Base-by-base conservation (phyloP, 2,329 filamentous ascomycete species). In the Chlorencoelia australis region DNA sequence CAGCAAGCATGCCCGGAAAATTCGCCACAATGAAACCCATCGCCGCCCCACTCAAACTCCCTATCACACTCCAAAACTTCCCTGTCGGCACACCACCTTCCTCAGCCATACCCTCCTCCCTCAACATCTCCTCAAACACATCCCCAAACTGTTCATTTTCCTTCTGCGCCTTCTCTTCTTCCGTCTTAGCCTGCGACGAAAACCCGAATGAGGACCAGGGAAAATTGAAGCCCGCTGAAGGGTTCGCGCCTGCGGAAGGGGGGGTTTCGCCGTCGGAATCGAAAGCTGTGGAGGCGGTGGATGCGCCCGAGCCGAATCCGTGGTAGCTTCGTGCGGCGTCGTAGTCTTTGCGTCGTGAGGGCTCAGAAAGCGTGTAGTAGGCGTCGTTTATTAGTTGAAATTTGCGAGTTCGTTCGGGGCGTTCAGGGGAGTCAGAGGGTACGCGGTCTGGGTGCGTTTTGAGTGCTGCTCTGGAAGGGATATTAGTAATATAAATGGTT, bases 21-120 rank as follows among this genome's bases (percentile, higher is more conserved):
- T 96, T 96, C 18, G 81, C 91, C 17, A 96, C 73, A 49, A 98
- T 98, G 59, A 96, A 96, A 0, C 91, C 91, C 58, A 98, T 72
- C 3, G 86, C 84, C 9, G 81, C 89, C 20, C 91, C 91, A 54
- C 85, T 91, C 26, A 89, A 60, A 2, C 86, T 87, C 3, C 91
- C 91, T 1, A 95, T 57, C 45, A 95, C 60, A 39, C 78, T 72
- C 89, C 91, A 98, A 60, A 98, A 94, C 49, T 78, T 78, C 43
- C 74, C 69, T 2, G 77, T 89, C 1, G 69, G 69, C 30, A 60
- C 72, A 13, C 71, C 70, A 4, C 68, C 67, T 9, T 73, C 72
- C 51, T 88, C 83, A 0, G 84, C 83, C 69, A 96, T 75, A 47
- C 86, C 73, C 62, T 95, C 71, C 56, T 95, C 75, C 54, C 81